Evolutionary conservation across 768 basidiomycete species (phyloP).

Genomic region (Suillus brevipes): DNA sequence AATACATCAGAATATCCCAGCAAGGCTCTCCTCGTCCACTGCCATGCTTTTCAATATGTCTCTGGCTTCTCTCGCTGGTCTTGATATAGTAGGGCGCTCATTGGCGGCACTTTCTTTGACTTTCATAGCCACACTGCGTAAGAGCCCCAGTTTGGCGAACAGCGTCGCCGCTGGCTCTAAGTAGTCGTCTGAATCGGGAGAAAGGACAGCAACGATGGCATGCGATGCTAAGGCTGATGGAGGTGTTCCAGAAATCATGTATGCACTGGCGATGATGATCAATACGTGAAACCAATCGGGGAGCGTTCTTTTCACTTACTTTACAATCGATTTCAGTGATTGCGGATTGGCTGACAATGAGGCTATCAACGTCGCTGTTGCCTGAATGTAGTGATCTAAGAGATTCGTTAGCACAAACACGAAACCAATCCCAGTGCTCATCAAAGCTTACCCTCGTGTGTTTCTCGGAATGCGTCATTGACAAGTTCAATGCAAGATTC

Average conservation of each 20-base stretch:
- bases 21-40: slow-evolving; percentile 22
- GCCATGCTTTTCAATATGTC: slow-evolving; percentile 56
- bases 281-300: slow-evolving; percentile 2
- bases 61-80: slow-evolving; percentile 81
- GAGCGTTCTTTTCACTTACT: slow-evolving; percentile 46
- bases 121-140: slow-evolving; percentile 70
- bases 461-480: slow-evolving; percentile 73
- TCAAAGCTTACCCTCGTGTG: slow-evolving; percentile 55
- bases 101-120: slow-evolving; percentile 65
- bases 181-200: slow-evolving; percentile 42
- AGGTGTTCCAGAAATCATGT: slow-evolving; percentile 69
- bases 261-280: slow-evolving; percentile 40
- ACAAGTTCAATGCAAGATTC: slow-evolving; percentile 76
- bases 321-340: slow-evolving; percentile 62
- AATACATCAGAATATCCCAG: slow-evolving; percentile 26
- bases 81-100: slow-evolving; percentile 69
- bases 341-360: slow-evolving; percentile 64
- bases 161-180: slow-evolving; percentile 29
- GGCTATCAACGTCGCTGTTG: slow-evolving; percentile 61
- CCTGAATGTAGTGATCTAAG: slow-evolving; percentile 68
- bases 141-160: slow-evolving; percentile 65
- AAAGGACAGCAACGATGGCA: slow-evolving; percentile 57
- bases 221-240: slow-evolving; percentile 63
- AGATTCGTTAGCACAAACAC: slow-evolving; percentile 12
- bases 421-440: not conserved